Evolutionary conservation across 1,139 yeast species (phyloP).

Genomic region (Kodamaea derodonti): DNA sequence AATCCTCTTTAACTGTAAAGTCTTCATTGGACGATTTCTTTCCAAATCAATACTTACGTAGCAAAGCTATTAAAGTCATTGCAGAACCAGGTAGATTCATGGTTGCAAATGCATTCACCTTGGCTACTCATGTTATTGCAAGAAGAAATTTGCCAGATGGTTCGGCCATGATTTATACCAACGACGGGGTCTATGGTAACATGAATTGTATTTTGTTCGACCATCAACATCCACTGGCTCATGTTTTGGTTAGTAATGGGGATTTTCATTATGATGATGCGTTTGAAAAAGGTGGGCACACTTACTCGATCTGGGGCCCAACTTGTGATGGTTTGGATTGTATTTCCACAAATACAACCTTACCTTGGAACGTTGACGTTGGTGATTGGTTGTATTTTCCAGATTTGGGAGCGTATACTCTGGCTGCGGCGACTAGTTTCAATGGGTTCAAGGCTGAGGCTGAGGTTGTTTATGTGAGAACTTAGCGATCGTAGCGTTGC

Average conservation of each 20-base stretch:
- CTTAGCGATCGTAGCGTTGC: background rate
- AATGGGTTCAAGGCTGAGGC: constrained; percentile 75
- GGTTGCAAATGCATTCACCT: constrained; percentile 81
- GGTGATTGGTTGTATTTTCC: constrained; percentile 94
- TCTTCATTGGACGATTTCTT: constrained; percentile 55
- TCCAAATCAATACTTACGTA: constrained; percentile 34
- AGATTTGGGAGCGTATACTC: constrained; percentile 89
- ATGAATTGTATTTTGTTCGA: constrained; percentile 91
- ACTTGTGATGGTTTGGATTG: constrained; percentile 97
- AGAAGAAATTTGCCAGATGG: constrained; percentile 50
- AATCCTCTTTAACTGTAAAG: constrained; percentile 58
- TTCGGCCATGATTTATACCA: constrained; percentile 64
- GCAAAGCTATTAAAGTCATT: constrained; percentile 51
- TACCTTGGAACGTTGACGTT: constrained; percentile 61
- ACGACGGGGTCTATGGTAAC: constrained; percentile 95
- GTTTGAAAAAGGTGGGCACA: constrained; percentile 12
- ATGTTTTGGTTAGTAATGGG: constrained; percentile 55
- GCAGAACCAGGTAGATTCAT: constrained; percentile 96
- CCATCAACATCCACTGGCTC: constrained; percentile 77
- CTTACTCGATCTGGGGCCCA: constrained; percentile 92
- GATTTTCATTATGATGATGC: constrained; percentile 41
- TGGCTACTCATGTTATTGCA: constrained; percentile 83
- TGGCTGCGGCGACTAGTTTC: constrained; percentile 84
- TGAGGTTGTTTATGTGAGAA: constrained; percentile 53
- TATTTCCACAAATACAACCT: constrained; percentile 49